A percentile compares a stretch with the other conserved stretches of the same genome.
These are phyloP conservation scores for Isoetes engelmannii DNA, from an alignment of 83 land plant genomes.

Conservation along the genomic window DNA sequence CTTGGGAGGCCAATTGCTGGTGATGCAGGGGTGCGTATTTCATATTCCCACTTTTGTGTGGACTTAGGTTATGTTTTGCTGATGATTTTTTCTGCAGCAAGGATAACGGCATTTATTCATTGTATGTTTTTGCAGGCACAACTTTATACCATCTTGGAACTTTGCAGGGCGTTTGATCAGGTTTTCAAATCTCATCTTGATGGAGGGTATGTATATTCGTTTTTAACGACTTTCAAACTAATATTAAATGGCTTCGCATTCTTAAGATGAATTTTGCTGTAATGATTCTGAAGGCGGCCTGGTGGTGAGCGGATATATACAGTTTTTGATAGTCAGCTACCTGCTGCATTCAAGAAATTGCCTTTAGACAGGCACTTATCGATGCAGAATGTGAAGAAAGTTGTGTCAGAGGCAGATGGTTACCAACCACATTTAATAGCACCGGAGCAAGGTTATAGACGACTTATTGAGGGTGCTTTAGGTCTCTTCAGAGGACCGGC, in stretches of 20 bases:
- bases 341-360: conserved; percentile 71
- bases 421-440: conserved; percentile 94
- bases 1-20: conserved; percentile 76
- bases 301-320: conserved; percentile 79
- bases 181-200: conserved; percentile 77
- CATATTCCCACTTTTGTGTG: not conserved
- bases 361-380: conserved; percentile 76
- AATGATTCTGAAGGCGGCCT: conserved; percentile 50
- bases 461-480: conserved; percentile 66
- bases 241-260: not conserved
- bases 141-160: conserved; percentile 66
- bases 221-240: not conserved
- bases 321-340: conserved; percentile 85
- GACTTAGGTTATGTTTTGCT: no score
- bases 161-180: conserved; percentile 73
- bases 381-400: conserved; percentile 62
- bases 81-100: no score
- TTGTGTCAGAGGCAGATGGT: conserved; percentile 87
- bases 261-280: not conserved
- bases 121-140: conserved; percentile 46
- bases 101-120: no score
- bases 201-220: conserved; percentile 54
- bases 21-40: conserved; percentile 66
- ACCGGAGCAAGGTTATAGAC: conserved; percentile 88
- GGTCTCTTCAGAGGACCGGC: conserved; percentile 73